Evolutionary conservation across 2,329 filamentous ascomycete species (phyloP), one percentile per base, ranked within the genome.

Genomic region (Biscogniauxia marginata): DNA sequence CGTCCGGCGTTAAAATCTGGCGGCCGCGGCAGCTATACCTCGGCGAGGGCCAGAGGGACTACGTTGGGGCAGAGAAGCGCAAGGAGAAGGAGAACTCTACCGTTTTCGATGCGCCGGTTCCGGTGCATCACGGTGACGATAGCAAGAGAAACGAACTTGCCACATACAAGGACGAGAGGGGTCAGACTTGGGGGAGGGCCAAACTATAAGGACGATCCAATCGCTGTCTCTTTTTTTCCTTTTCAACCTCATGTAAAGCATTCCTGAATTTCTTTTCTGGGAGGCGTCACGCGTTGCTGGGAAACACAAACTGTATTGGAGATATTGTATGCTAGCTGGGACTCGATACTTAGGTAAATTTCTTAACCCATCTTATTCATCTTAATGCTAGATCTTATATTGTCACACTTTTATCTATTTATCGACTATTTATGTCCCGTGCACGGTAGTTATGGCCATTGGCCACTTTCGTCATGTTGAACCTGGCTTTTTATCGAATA

Each of bases 1-100:
- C 71, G 0, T 67, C 71, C 0, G 77, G 77, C 3, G 78, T 79
- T 55, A 81, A 81, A 72, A 81, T 81, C 63, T 80, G 78, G 75
- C 65, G 78, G 1, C 78, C 78, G 0, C 66, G 78, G 47, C 78
- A 81, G 70, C 63, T 81, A 16, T 81, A 81, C 62, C 45, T 79
- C 1, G 78, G 78, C 16, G 72, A 77, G 51, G 70, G 71, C 3
- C 69, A 77, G 67, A 67, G 78, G 24, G 69, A 77, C 11, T 81
- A 80, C 56, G 67, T 79, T n/a, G 70, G 75, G 7, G 59, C 71
- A 0, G 63, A 66, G 4, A 49, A 71, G 16, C 69, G 78, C 39
- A 61, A 63, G 56, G 67, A 70, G 57, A 71, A 72, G 54, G 56
- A 63, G 8, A 64, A 63, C 6, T 65, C 64, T 1, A 64, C 62